phyloP scores from a whole-genome alignment of 169 alveolate genomes.

The Plasmodium relictum region DNA sequence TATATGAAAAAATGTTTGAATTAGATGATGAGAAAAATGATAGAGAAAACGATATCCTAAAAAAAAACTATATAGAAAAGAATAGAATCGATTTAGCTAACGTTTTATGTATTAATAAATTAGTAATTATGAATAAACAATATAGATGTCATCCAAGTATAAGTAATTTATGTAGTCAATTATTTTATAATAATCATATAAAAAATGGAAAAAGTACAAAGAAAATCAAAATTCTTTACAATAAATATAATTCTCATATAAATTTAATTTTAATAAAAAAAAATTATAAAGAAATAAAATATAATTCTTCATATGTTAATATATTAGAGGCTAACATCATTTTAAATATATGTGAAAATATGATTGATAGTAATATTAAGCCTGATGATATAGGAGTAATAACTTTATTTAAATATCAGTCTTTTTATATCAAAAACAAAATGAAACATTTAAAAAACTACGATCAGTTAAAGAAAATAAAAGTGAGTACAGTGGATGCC shows the following conservation, averaged over 20 bases:
- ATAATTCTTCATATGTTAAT: constrained; percentile 16
- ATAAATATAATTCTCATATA: constrained; percentile 29
- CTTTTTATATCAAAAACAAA: constrained; percentile 25
- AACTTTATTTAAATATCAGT: constrained; percentile 22
- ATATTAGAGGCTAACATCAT: constrained; percentile 44
- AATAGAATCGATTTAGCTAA: neutral
- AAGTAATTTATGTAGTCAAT: constrained; percentile 56
- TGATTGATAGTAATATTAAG: constrained; percentile 32
- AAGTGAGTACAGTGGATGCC: constrained; percentile 75
- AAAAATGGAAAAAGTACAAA: constrained; percentile 42
- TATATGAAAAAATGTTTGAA: constrained; percentile 43
- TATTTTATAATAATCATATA: constrained; percentile 51
- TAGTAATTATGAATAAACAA: constrained; percentile 56
- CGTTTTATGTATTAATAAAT: constrained; percentile 13
- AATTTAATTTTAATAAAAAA: constrained; percentile 33
- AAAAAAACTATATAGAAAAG: neutral
- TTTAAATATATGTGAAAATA: constrained; percentile 58
- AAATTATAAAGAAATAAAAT: constrained; percentile 6
- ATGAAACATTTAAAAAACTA: constrained; percentile 16
- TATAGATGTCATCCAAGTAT: constrained; percentile 75
- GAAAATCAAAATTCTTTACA: constrained; percentile 7
- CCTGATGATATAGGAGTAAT: constrained; percentile 49
- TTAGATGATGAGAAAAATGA: constrained; percentile 16
- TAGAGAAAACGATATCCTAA: neutral
- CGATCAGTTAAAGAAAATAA: constrained; percentile 15